Evolutionary conservation across 768 basidiomycete genomes (phyloP).

Genomic region (Xerocomus brunneocitrinus): DNA sequence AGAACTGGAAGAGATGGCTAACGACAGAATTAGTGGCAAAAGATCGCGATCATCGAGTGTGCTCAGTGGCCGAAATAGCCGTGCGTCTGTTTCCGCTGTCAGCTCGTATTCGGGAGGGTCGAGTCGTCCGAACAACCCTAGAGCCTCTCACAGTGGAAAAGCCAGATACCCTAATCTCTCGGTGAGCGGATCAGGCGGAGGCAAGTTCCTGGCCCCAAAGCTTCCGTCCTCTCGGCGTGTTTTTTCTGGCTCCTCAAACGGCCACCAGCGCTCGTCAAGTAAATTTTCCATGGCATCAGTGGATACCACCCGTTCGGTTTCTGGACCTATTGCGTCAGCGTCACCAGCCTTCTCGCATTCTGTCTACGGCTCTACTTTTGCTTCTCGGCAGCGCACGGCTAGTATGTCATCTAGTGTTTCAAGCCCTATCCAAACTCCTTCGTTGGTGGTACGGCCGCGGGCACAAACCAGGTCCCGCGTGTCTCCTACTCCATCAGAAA

Average conservation of each 20-base stretch:
- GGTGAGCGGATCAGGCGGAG: constrained; percentile 31
- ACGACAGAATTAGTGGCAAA: constrained; percentile 56
- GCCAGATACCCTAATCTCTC: constrained; percentile 29
- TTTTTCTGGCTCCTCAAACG: constrained; percentile 44
- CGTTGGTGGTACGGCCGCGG: constrained; percentile 35
- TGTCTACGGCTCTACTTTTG: constrained; percentile 62
- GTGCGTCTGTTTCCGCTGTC: constrained; percentile 45
- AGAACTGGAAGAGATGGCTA: constrained; percentile 79
- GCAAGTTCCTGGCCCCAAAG: constrained; percentile 44
- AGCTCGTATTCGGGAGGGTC: constrained; percentile 21
- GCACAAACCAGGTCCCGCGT: constrained; percentile 41
- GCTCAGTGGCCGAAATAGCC: constrained; percentile 56
- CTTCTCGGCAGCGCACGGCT: constrained; percentile 78
- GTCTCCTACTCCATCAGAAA: constrained; percentile 65
- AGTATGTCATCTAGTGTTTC: constrained; percentile 51
- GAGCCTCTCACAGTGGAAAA: constrained; percentile 22
- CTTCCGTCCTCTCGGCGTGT: constrained; percentile 43
- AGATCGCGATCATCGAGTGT: constrained; percentile 65
- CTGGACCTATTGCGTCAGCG: constrained; percentile 54
- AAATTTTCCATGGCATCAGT: constrained; percentile 44
- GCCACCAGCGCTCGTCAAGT: constrained; percentile 51
- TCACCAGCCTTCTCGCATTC: constrained; percentile 29
- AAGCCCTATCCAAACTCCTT: constrained; percentile 29
- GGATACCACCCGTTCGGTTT: constrained; percentile 59
- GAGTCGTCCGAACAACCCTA: constrained; percentile 11